Conservation (phyloP, 2,329 filamentous ascomycete species). For the Aspergillus niger region DNA sequence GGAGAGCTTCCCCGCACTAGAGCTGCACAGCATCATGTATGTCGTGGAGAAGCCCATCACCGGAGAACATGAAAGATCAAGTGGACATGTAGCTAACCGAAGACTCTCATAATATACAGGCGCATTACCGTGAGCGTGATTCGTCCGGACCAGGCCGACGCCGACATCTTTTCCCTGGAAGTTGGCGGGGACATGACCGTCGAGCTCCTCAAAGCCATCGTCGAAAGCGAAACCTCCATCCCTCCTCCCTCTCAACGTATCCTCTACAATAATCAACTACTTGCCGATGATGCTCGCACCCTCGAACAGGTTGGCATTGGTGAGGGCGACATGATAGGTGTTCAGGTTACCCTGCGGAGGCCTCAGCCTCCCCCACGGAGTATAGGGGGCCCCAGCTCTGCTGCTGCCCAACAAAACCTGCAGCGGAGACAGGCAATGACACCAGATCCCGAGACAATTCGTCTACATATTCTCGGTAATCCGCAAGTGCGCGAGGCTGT, state of each 20-base stretch:
- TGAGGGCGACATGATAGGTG: constrained; percentile 89
- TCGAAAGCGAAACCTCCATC: constrained; percentile 79
- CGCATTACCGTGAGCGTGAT: constrained; percentile 85
- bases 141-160: constrained; percentile 69
- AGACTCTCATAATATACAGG: constrained; percentile 53
- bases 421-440: constrained; percentile 35
- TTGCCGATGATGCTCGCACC: constrained; percentile 76
- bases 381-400: constrained; percentile 30
- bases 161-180: constrained; percentile 78
- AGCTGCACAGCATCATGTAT: constrained; percentile 23
- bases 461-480: constrained; percentile 79
- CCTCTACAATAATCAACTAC: constrained; percentile 83
- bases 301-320: constrained; percentile 77
- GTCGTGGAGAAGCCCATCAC: constrained; percentile 8
- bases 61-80: background rate
- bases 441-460: constrained; percentile 74
- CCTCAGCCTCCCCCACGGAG: constrained; percentile 34
- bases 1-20: constrained; percentile 24
- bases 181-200: constrained; percentile 81
- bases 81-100: constrained; percentile 1
- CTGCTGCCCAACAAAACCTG: constrained; percentile 32
- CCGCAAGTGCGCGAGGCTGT: constrained; percentile 71
- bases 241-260: constrained; percentile 75
- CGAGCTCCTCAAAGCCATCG: constrained; percentile 80
- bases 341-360: constrained; percentile 63